Conservation (phyloP, 805 yeast species). For the Yueomyces sp. region DNA sequence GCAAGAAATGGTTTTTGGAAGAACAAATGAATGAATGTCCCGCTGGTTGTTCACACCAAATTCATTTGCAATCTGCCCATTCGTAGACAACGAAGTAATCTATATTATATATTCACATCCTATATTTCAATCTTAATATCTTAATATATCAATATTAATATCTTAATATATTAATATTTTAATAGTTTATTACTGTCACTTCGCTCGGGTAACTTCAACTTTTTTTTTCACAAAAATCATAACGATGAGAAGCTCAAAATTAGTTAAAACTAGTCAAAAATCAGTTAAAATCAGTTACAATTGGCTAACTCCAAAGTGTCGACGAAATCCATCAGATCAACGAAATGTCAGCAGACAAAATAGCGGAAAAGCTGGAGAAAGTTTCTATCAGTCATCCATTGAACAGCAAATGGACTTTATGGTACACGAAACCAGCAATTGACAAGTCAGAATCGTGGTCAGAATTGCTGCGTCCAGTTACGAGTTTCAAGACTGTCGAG, state of each 20-base stretch:
- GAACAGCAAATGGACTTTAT: slow-evolving; percentile 82
- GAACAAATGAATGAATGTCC: slow-evolving; percentile 65
- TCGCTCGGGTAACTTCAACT: too few species aligned
- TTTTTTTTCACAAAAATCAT: too few species aligned
- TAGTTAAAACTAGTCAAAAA: neutral
- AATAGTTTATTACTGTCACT: too few species aligned
- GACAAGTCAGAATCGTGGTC: slow-evolving; percentile 77
- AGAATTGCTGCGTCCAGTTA: slow-evolving; percentile 83
- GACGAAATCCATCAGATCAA: too few species aligned
- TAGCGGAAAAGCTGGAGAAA: slow-evolving; percentile 18
- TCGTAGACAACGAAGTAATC: too few species aligned
- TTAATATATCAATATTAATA: too few species aligned
- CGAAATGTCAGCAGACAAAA: slow-evolving; percentile 24
- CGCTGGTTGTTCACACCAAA: slow-evolving; percentile 34
- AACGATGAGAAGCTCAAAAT: too few species aligned
- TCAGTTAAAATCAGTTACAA: neutral
- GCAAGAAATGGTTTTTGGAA: slow-evolving; percentile 61
- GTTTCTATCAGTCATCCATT: slow-evolving; percentile 54
- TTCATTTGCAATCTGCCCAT: too few species aligned
- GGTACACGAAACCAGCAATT: slow-evolving; percentile 92
- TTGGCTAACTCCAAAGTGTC: too few species aligned
- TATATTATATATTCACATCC: too few species aligned
- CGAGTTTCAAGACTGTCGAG: slow-evolving; percentile 82
- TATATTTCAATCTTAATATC: too few species aligned
- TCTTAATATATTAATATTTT: too few species aligned